Conservation (phyloP, 208 protist genomes). For the Tritrichomonas musculus region DNA sequence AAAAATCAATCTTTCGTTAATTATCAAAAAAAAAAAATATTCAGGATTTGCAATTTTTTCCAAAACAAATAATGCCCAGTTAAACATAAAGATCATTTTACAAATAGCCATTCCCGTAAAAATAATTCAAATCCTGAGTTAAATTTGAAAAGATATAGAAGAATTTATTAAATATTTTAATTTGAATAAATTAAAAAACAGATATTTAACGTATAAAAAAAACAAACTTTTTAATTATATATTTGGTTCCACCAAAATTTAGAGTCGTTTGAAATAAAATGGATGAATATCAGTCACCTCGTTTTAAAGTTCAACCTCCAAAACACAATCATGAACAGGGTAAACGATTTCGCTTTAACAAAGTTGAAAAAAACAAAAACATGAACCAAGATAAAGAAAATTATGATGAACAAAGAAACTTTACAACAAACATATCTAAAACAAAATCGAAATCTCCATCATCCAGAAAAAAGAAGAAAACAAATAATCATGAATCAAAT, state of each 20-base stretch:
- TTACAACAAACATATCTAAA: too few relatives aligned
- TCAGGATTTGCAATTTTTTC: neutral
- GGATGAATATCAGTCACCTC: neutral
- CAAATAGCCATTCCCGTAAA: neutral
- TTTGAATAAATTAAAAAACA: neutral
- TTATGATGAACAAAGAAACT: too few relatives aligned
- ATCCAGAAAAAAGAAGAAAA: too few relatives aligned
- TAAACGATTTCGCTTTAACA: too few relatives aligned
- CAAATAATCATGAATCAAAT: too few relatives aligned
- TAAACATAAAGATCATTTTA: neutral
- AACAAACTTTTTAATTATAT: neutral
- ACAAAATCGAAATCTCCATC: too few relatives aligned
- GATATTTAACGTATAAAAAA: neutral
- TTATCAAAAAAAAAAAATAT: neutral
- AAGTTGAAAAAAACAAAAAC: too few relatives aligned
- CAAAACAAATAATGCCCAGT: neutral
- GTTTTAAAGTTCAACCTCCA: too few relatives aligned
- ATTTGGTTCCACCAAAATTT: neutral
- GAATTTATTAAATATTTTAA: neutral
- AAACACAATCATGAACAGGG: too few relatives aligned
- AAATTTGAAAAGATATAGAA: neutral
- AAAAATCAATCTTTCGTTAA: neutral
- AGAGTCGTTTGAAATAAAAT: neutral
- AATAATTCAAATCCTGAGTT: neutral
- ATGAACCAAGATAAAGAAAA: too few relatives aligned